phyloP scores from a whole-genome alignment of 768 basidiomycete species.

The Suillus hirtellus region DNA sequence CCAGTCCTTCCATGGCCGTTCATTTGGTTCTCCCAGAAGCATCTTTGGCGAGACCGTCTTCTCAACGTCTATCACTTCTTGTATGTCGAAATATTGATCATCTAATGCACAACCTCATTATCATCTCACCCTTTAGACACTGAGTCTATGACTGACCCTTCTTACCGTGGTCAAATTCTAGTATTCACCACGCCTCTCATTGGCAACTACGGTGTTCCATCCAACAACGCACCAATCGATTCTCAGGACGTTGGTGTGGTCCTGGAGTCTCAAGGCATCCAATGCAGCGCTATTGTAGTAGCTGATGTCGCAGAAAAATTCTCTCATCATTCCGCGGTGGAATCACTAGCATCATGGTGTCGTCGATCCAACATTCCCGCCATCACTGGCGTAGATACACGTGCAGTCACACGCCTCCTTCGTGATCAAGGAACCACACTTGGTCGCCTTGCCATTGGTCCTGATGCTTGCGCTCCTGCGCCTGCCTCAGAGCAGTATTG shows the following conservation, averaged over 20 bases:
- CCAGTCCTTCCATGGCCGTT: constrained; percentile 85
- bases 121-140: constrained; percentile 63
- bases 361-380: constrained; percentile 86
- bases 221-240: constrained; percentile 71
- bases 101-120: constrained; percentile 9
- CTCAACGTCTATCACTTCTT: constrained; percentile 97
- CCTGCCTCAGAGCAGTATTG: constrained; percentile 79
- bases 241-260: constrained; percentile 80
- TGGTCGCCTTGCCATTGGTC: constrained; percentile 84
- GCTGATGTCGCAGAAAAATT: constrained; percentile 93
- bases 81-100: constrained; percentile 45
- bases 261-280: constrained; percentile 86
- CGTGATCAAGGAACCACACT: constrained; percentile 98
- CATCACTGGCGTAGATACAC: constrained; percentile 96
- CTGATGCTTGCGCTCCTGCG: constrained; percentile 58
- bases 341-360: constrained; percentile 94
- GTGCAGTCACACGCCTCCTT: constrained; percentile 89
- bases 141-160: constrained; percentile 99
- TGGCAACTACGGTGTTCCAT: constrained; percentile 96
- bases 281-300: constrained; percentile 91
- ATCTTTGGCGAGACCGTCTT: constrained; percentile 98
- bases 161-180: constrained; percentile 96
- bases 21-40: constrained; percentile 86
- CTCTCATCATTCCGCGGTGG: constrained; percentile 92
- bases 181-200: constrained; percentile 99